Percentiles rank a stretch among this genome's conserved stretches.
phyloP scores from a whole-genome alignment of 345 rosid genomes.

The Crucihimalaya himalaica region DNA sequence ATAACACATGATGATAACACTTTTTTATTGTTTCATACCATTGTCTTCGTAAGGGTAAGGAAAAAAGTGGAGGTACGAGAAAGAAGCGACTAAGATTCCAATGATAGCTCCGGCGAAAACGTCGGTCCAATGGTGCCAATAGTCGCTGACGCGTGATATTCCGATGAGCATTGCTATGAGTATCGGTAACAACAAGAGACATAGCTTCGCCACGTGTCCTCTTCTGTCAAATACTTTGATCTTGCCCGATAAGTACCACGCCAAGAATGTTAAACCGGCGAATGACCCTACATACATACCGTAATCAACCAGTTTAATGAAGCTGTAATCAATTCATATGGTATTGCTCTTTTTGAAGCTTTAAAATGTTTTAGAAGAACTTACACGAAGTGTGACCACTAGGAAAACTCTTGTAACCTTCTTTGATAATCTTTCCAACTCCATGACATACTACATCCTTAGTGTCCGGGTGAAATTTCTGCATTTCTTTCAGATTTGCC shows the following conservation, averaged over 20 bases:
- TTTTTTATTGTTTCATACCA: conserved; percentile 35
- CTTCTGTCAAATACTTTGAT: conserved; percentile 55
- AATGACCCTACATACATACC: conserved; percentile 57
- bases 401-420: conserved; percentile 78
- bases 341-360: neutral
- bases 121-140: conserved; percentile 83
- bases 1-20: neutral
- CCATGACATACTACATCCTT: conserved; percentile 60
- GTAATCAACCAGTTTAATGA: neutral
- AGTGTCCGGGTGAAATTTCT: conserved; percentile 47
- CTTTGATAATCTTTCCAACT: conserved; percentile 46
- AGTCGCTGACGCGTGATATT: conserved; percentile 62
- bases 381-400: conserved; percentile 71
- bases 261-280: conserved; percentile 61
- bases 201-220: conserved; percentile 61
- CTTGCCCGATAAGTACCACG: conserved; percentile 71
- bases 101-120: conserved; percentile 63
- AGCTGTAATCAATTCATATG: neutral
- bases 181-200: conserved; percentile 54
- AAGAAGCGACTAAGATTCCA: conserved; percentile 50
- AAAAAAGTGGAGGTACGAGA: conserved; percentile 62
- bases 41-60: conserved; percentile 49
- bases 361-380: conserved; percentile 6
- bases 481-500: conserved; percentile 28
- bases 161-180: conserved; percentile 57